phyloP scores from a whole-genome alignment of 768 basidiomycete genomes.

The Serendipita sp. region DNA sequence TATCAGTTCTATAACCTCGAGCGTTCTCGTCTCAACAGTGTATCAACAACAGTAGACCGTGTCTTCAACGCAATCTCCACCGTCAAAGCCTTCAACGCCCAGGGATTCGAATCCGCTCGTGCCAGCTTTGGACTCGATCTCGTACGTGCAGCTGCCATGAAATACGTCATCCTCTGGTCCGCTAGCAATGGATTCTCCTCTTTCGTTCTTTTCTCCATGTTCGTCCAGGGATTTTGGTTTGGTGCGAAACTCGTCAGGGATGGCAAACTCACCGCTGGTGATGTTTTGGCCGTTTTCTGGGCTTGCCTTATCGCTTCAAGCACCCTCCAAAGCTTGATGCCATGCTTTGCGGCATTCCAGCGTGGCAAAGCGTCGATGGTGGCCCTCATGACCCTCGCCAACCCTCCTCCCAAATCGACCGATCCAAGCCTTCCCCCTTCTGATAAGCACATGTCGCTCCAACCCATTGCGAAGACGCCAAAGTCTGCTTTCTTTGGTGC shows the following conservation, averaged over 20 bases:
- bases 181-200: slow-evolving; percentile 48
- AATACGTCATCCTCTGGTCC: slow-evolving; percentile 61
- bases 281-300: slow-evolving; percentile 97
- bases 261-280: slow-evolving; percentile 48
- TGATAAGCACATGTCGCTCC: not conserved
- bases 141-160: slow-evolving; percentile 31
- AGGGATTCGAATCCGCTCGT: slow-evolving; percentile 34
- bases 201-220: slow-evolving; percentile 80
- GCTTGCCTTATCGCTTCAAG: slow-evolving; percentile 81
- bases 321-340: slow-evolving; percentile 77
- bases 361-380: slow-evolving; percentile 76
- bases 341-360: slow-evolving; percentile 56
- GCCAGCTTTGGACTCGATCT: slow-evolving; percentile 29
- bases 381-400: slow-evolving; percentile 44
- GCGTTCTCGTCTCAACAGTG: slow-evolving; percentile 46
- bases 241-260: slow-evolving; percentile 77
- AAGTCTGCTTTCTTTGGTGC: not conserved
- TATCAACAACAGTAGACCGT: slow-evolving; percentile 67
- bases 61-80: slow-evolving; percentile 63
- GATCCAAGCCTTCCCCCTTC: slow-evolving; percentile 6
- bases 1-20: slow-evolving; percentile 53
- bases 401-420: slow-evolving; percentile 17
- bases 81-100: slow-evolving; percentile 85
- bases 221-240: slow-evolving; percentile 95
- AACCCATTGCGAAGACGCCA: not conserved